Conservation (phyloP, 208 protist species). For the Borovskyia barvae region DNA sequence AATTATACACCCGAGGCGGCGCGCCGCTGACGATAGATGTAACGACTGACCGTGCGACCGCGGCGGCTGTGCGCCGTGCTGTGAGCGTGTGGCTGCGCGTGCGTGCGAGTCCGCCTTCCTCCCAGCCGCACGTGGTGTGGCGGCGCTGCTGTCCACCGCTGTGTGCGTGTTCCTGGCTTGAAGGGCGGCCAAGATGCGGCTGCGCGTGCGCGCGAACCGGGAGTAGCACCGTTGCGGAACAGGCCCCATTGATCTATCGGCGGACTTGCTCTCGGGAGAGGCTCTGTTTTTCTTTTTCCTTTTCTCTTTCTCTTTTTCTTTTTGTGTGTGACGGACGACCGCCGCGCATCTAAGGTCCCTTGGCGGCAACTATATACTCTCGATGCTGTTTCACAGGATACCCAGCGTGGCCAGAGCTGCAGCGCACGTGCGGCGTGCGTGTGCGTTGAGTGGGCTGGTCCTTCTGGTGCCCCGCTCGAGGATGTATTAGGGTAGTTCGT, state of each 20-base stretch:
- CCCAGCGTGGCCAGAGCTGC: slow-evolving; percentile 9
- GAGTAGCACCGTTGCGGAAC: slow-evolving; percentile 25
- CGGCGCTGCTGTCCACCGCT: not conserved
- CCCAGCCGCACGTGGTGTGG: slow-evolving; percentile 2
- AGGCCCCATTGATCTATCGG: slow-evolving; percentile 17
- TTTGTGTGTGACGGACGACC: not conserved
- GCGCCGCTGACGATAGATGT: not conserved
- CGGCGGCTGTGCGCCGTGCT: too few relatives aligned
- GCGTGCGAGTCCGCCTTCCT: not conserved
- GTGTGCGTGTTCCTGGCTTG: slow-evolving; percentile 1
- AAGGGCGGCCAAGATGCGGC: not conserved
- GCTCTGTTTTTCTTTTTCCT: not conserved
- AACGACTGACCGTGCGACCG: slow-evolving; percentile 2
- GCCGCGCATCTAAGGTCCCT: slow-evolving; percentile 1
- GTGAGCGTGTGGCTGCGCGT: not conserved
- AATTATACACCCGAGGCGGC: slow-evolving; percentile 12
- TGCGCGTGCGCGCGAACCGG: slow-evolving; percentile 4
- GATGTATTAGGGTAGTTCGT: too few relatives aligned
- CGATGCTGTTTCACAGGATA: slow-evolving; percentile 10
- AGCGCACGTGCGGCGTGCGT: not conserved
- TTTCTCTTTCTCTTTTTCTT: not conserved
- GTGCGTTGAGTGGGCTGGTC: too few relatives aligned
- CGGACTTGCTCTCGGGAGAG: slow-evolving; percentile 23
- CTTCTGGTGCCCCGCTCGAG: too few relatives aligned
- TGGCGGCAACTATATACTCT: slow-evolving; percentile 2